Evolutionary conservation across 148 eudicot genomes (phyloP).

Genomic region (Spergularia marina): DNA sequence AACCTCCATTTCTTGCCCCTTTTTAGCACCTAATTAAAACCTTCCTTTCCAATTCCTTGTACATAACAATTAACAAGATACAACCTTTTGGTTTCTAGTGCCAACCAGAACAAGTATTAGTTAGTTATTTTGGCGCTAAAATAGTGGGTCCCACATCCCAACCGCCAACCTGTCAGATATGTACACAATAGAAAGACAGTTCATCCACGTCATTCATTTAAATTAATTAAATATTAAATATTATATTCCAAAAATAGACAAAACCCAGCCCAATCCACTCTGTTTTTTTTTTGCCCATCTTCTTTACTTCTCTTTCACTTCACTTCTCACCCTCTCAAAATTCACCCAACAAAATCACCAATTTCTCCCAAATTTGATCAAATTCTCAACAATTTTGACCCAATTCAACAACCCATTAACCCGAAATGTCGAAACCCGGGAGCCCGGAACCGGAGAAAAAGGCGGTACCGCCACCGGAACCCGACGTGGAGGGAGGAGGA

Average conservation of each 20-base stretch:
- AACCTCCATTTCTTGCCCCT: not conserved
- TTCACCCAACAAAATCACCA: not conserved
- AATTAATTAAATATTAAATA: not conserved
- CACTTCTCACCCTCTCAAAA: conserved; percentile 9
- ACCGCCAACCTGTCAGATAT: conserved; percentile 21
- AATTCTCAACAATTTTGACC: not conserved
- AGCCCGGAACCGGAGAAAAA: conserved; percentile 11
- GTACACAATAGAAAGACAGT: conserved; percentile 2
- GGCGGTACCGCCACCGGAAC: conserved; percentile 8
- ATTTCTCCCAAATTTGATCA: not conserved
- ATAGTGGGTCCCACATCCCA: not conserved
- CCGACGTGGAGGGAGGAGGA: conserved; percentile 24
- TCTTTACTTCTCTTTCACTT: conserved; percentile 20
- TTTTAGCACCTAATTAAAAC: not conserved
- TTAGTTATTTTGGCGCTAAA: conserved; percentile 12
- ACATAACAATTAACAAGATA: not conserved
- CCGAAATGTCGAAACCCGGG: conserved; percentile 19
- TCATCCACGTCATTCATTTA: not conserved
- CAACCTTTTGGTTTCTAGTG: not conserved
- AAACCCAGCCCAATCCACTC: conserved; percentile 18
- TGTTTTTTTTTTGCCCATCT: not conserved
- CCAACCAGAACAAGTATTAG: conserved; percentile 22
- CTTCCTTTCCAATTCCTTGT: not conserved
- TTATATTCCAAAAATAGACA: not conserved
- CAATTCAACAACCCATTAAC: not conserved